These are phyloP conservation scores for Apodospora peruviana DNA, from an alignment of 495 filamentous ascomycete species.

Conservation along the genomic window DNA sequence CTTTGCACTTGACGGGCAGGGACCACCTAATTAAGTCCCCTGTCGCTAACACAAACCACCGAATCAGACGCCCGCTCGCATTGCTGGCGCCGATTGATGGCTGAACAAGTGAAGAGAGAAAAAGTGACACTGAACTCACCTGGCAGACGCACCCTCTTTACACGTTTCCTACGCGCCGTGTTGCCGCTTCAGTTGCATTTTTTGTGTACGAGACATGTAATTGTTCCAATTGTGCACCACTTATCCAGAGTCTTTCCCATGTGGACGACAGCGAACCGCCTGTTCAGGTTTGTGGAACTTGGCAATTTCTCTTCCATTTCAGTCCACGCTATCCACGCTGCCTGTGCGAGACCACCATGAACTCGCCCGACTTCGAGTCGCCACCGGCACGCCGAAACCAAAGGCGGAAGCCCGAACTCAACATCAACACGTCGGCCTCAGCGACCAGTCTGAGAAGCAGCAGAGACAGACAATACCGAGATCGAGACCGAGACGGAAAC, in stretches of 20 bases:
- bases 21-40: not conserved
- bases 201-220: too few relatives aligned
- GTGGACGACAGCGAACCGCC: too few relatives aligned
- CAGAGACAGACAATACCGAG: not conserved
- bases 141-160: conserved; percentile 23
- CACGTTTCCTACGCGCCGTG: conserved; percentile 17
- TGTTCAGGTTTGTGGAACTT: not conserved
- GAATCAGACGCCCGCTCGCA: too few relatives aligned
- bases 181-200: conserved; percentile 2
- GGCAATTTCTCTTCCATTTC: not conserved
- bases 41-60: not conserved
- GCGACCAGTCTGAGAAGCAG: conserved; percentile 2
- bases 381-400: conserved; percentile 14
- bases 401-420: conserved; percentile 22
- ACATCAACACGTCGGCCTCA: conserved; percentile 22
- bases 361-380: not conserved
- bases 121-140: not conserved
- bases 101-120: not conserved
- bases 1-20: too few relatives aligned
- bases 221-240: not conserved
- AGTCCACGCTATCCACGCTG: not conserved
- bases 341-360: not conserved
- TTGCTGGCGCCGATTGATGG: not conserved
- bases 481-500: not conserved
- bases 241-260: not conserved